Percentiles rank a stretch among this genome's conserved stretches.
phyloP scores from a whole-genome alignment of 345 rosid species.

The Lumnitzera littorea region DNA sequence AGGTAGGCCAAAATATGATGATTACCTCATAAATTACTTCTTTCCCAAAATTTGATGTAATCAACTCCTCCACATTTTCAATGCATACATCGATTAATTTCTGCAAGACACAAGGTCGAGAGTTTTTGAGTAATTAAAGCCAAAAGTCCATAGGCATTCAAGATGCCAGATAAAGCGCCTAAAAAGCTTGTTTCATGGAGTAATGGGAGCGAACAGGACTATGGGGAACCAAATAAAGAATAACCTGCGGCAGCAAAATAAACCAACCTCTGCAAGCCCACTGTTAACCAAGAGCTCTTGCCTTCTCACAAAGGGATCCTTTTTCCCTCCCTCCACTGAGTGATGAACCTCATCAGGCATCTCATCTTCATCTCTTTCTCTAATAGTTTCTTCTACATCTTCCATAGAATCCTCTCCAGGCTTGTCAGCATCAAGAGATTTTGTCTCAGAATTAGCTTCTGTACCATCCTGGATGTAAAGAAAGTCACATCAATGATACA shows the following conservation, averaged over 20 bases:
- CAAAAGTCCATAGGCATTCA: background rate
- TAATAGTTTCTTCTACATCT: constrained; percentile 18
- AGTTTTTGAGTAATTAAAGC: background rate
- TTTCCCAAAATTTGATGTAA: constrained; percentile 68
- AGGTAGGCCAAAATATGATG: background rate
- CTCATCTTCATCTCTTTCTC: constrained; percentile 9
- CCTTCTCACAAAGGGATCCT: constrained; percentile 70
- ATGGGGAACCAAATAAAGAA: background rate
- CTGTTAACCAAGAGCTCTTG: constrained; percentile 66
- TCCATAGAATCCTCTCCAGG: constrained; percentile 20
- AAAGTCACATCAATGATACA: constrained; percentile 3
- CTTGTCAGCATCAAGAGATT: constrained; percentile 25
- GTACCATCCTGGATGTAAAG: constrained; percentile 33
- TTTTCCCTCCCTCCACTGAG: constrained; percentile 49
- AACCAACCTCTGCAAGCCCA: constrained; percentile 89
- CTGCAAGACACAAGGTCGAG: constrained; percentile 38
- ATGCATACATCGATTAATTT: constrained; percentile 53
- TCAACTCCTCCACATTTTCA: constrained; percentile 59
- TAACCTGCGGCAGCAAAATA: background rate
- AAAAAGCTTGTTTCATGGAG: background rate
- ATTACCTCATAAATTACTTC: constrained; percentile 75
- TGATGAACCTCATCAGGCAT: constrained; percentile 24
- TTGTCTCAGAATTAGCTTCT: constrained; percentile 30
- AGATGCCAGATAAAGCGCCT: no score
- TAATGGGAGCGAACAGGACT: background rate